A percentile compares a stretch with the other conserved stretches of the same genome.
phyloP scores from a whole-genome alignment of 2,329 filamentous ascomycete species.

The Rhinocladiella similis region DNA sequence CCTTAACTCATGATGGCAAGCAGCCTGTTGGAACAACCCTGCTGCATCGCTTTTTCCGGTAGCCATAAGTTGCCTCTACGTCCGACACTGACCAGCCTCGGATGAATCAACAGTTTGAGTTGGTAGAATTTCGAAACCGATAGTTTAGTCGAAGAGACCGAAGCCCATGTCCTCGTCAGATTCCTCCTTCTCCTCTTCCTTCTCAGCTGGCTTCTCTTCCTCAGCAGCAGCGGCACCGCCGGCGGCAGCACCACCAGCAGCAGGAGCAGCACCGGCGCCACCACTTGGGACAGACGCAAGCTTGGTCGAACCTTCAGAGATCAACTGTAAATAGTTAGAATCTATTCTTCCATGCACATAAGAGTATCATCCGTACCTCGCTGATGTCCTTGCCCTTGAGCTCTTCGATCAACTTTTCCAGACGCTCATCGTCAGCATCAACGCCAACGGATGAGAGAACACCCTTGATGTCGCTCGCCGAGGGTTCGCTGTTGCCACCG shows the following conservation, averaged over 20 bases:
- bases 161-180: slow-evolving; percentile 74
- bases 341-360: slow-evolving; percentile 24
- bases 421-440: slow-evolving; percentile 81
- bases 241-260: slow-evolving; percentile 61
- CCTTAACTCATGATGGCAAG: background rate
- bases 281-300: slow-evolving; percentile 96
- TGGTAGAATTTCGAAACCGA: background rate
- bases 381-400: slow-evolving; percentile 69
- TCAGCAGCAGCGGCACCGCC: slow-evolving; percentile 78
- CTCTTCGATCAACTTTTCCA: slow-evolving; percentile 90
- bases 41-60: background rate
- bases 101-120: background rate
- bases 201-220: slow-evolving; percentile 94
- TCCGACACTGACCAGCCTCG: background rate
- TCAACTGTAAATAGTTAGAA: slow-evolving; percentile 64
- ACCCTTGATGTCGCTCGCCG: slow-evolving; percentile 78
- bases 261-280: slow-evolving; percentile 69
- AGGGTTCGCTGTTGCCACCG: slow-evolving; percentile 87
- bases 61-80: slow-evolving; percentile 1
- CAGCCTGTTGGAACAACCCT: background rate
- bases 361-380: slow-evolving; percentile 59
- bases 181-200: slow-evolving; percentile 78
- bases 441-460: slow-evolving; percentile 94
- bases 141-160: slow-evolving; percentile 65
- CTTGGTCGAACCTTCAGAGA: slow-evolving; percentile 85